Percentiles rank a stretch among this genome's conserved stretches.
Conservation (phyloP, 1,139 yeast species). For the Yamadazyma friedrichii region DNA sequence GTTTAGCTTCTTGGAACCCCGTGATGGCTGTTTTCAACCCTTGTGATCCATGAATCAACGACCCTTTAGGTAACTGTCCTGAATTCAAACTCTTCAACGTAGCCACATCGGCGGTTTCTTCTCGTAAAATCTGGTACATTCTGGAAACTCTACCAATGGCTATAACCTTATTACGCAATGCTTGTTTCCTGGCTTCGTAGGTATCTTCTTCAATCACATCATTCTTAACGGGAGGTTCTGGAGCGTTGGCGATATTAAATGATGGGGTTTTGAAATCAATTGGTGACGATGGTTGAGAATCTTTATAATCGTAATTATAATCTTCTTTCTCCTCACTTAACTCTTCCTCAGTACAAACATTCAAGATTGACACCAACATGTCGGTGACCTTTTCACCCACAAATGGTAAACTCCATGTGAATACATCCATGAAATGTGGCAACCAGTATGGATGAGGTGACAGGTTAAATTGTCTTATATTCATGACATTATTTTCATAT, state of each 20-base stretch:
- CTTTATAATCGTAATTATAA: constrained; percentile 11
- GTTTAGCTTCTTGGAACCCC: constrained; percentile 81
- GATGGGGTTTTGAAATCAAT: constrained; percentile 11
- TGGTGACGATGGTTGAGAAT: constrained; percentile 16
- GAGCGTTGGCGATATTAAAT: constrained; percentile 6
- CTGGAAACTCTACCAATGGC: constrained; percentile 95
- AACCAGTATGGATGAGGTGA: constrained; percentile 97
- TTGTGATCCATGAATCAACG: constrained; percentile 78
- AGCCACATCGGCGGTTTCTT: constrained; percentile 85
- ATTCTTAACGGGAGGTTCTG: constrained; percentile 7
- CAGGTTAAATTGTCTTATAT: constrained; percentile 88
- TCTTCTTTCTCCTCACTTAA: constrained; percentile 65
- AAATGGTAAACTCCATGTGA: constrained; percentile 96
- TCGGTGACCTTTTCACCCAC: constrained; percentile 97
- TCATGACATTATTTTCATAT: constrained; percentile 90
- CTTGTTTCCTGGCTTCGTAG: constrained; percentile 51
- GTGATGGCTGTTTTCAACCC: constrained; percentile 70
- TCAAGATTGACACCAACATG: constrained; percentile 85
- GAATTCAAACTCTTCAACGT: constrained; percentile 73
- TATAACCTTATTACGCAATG: constrained; percentile 81
- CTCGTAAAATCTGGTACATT: constrained; percentile 87
- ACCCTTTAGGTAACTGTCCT: constrained; percentile 77
- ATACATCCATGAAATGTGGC: constrained; percentile 96
- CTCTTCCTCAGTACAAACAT: constrained; percentile 95
- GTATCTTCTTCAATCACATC: constrained; percentile 6